A percentile compares a stretch with the other conserved stretches of the same genome.
phyloP scores from a whole-genome alignment of 1,284 basidiomycete species.

The Cryptococcus sp. region DNA sequence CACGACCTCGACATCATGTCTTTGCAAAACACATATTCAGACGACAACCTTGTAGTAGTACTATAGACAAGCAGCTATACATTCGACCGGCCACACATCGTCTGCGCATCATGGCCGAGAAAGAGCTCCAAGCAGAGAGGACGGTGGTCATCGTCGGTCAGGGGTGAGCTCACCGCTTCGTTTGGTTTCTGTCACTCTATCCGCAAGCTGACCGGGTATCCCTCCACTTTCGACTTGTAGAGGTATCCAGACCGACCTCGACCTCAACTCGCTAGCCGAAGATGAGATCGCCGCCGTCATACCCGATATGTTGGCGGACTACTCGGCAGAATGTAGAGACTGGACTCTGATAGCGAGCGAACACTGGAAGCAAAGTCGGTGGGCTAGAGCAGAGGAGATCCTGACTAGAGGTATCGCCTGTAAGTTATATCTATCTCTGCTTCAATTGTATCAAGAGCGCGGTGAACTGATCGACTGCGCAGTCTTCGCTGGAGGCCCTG shows the following conservation, averaged over 20 bases:
- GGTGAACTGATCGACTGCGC: background rate
- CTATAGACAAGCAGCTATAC: no score
- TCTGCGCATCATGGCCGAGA: slow-evolving; percentile 25
- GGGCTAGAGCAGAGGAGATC: slow-evolving; percentile 45
- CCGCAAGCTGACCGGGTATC: background rate
- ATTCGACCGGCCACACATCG: background rate
- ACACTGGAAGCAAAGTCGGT: slow-evolving; percentile 47
- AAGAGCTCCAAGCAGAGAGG: slow-evolving; percentile 11
- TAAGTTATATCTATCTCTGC: slow-evolving; percentile 28
- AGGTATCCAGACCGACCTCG: slow-evolving; percentile 50
- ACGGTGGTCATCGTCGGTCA: slow-evolving; percentile 39
- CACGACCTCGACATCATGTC: background rate
- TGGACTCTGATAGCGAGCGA: slow-evolving; percentile 54
- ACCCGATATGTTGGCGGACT: slow-evolving; percentile 47
- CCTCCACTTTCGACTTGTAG: slow-evolving; percentile 15
- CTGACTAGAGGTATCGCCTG: slow-evolving; percentile 47
- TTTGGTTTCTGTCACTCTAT: background rate
- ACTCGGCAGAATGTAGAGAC: slow-evolving; percentile 49
- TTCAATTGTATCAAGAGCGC: background rate
- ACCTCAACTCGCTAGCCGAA: slow-evolving; percentile 50
- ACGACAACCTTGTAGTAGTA: no score
- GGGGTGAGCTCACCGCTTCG: slow-evolving; percentile 24
- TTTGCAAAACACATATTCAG: background rate
- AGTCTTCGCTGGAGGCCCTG: slow-evolving; percentile 36
- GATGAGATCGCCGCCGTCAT: slow-evolving; percentile 47